Percentiles rank a stretch among this genome's conserved stretches.
Evolutionary conservation across 108 stramenopile genomes (phyloP).

Genomic region (Skeletonema menzelii): DNA sequence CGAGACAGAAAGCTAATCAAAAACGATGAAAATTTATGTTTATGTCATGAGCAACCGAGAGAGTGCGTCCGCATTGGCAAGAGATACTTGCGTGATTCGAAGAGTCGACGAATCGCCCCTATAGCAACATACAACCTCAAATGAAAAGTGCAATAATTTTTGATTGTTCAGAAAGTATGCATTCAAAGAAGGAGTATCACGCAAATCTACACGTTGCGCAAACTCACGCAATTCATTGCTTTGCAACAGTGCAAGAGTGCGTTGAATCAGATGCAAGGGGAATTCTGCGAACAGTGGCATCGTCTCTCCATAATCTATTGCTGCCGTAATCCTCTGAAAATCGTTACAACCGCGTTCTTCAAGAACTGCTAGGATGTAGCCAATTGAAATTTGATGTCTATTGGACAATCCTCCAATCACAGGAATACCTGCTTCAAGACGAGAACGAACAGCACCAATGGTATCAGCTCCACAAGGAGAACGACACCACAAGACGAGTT

Average conservation of each 20-base stretch:
- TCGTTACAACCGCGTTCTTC: background rate
- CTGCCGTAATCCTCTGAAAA: background rate
- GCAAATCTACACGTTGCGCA: background rate
- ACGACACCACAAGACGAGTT: constrained; percentile 41
- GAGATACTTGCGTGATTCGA: constrained; percentile 18
- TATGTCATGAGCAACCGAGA: constrained; percentile 18
- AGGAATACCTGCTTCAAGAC: constrained; percentile 47
- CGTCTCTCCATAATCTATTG: constrained; percentile 38
- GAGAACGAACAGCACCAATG: constrained; percentile 15
- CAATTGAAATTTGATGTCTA: constrained; percentile 35
- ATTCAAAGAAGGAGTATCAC: background rate
- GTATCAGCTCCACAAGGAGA: constrained; percentile 16
- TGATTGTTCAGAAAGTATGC: constrained; percentile 30
- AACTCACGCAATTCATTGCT: background rate
- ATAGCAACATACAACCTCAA: constrained; percentile 22
- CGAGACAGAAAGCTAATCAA: too few species aligned
- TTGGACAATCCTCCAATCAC: constrained; percentile 7
- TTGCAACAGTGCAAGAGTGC: constrained; percentile 14
- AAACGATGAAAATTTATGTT: too few species aligned
- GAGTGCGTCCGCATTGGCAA: constrained; percentile 22
- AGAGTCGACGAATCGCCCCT: constrained; percentile 23
- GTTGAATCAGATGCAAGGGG: constrained; percentile 17
- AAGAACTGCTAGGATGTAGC: constrained; percentile 41
- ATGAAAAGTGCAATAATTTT: constrained; percentile 25
- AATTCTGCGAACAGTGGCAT: constrained; percentile 12